Conservation (phyloP, 768 basidiomycete genomes). For the Pisolithus marmoratus region DNA sequence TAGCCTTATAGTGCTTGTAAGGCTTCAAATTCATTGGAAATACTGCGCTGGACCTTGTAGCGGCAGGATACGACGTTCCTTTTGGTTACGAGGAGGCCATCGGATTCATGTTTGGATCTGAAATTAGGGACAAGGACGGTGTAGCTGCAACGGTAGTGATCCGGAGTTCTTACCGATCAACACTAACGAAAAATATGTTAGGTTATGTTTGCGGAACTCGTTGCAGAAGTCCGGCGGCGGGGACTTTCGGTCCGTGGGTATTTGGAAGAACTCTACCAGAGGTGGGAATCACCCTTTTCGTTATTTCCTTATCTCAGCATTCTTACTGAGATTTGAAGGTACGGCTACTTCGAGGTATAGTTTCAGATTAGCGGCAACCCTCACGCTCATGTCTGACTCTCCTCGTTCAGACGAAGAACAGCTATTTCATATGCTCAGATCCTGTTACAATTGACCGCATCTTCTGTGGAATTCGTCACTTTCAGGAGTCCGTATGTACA, state of each 20-base stretch:
- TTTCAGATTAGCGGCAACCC: not conserved
- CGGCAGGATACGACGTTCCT: conserved; percentile 62
- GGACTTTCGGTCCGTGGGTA: conserved; percentile 52
- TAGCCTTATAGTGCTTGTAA: conserved; percentile 19
- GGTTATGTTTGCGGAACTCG: conserved; percentile 69
- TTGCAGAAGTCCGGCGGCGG: conserved; percentile 39
- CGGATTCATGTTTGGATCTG: conserved; percentile 80
- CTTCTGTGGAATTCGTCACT: conserved; percentile 61
- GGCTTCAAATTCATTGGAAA: conserved; percentile 94
- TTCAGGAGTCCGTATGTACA: conserved; percentile 33
- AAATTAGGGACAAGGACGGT: conserved; percentile 85
- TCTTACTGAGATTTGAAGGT: conserved; percentile 35
- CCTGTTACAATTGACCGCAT: conserved; percentile 60
- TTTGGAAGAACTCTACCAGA: conserved; percentile 57
- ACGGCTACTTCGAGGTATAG: conserved; percentile 70
- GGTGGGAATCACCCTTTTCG: conserved; percentile 32
- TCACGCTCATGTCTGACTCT: not conserved
- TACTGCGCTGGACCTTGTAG: conserved; percentile 59
- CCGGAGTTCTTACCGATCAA: not conserved
- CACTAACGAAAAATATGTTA: conserved; percentile 22
- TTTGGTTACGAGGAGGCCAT: conserved; percentile 94
- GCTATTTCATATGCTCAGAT: conserved; percentile 75
- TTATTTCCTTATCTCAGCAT: not conserved
- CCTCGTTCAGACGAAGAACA: conserved; percentile 62
- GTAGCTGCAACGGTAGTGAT: conserved; percentile 65